Percentiles rank a stretch among this genome's conserved stretches.
phyloP scores from a whole-genome alignment of 2,329 filamentous ascomycete species.

The Ceratocystis alfenasii region DNA sequence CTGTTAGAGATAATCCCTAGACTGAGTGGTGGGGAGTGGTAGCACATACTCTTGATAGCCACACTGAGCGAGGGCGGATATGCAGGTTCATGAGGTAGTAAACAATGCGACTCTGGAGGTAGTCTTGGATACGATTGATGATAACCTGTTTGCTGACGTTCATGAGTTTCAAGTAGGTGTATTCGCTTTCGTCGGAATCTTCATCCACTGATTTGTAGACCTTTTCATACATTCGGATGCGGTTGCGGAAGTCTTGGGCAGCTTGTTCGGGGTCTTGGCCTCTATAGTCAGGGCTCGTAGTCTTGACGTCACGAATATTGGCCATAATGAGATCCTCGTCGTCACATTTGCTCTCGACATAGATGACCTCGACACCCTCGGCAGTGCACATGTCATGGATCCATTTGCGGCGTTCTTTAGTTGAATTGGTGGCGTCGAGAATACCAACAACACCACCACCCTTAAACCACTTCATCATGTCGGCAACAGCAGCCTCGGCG shows the following conservation, averaged over 20 bases:
- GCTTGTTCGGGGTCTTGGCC: constrained; percentile 89
- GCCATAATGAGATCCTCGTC: constrained; percentile 93
- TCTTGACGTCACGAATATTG: constrained; percentile 96
- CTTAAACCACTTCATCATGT: constrained; percentile 91
- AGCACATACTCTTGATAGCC: constrained; percentile 71
- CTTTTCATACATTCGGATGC: constrained; percentile 95
- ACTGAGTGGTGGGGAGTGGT: too few relatives aligned
- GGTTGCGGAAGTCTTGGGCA: constrained; percentile 80
- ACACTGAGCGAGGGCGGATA: constrained; percentile 91
- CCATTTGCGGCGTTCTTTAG: constrained; percentile 80
- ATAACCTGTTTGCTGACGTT: constrained; percentile 92
- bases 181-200: constrained; percentile 62
- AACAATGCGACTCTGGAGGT: constrained; percentile 87
- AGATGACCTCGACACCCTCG: constrained; percentile 77
- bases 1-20: not conserved
- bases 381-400: constrained; percentile 67
- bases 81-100: constrained; percentile 99
- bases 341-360: constrained; percentile 95
- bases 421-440: constrained; percentile 93
- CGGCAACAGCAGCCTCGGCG: constrained; percentile 78
- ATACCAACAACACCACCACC: constrained; percentile 75
- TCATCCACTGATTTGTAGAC: constrained; percentile 89
- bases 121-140: constrained; percentile 95
- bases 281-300: constrained; percentile 84
- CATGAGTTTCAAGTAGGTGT: constrained; percentile 96